These are phyloP conservation scores for Pseudogymnoascus sp. DNA, from an alignment of 2,329 filamentous ascomycete genomes.

Conservation along the genomic window DNA sequence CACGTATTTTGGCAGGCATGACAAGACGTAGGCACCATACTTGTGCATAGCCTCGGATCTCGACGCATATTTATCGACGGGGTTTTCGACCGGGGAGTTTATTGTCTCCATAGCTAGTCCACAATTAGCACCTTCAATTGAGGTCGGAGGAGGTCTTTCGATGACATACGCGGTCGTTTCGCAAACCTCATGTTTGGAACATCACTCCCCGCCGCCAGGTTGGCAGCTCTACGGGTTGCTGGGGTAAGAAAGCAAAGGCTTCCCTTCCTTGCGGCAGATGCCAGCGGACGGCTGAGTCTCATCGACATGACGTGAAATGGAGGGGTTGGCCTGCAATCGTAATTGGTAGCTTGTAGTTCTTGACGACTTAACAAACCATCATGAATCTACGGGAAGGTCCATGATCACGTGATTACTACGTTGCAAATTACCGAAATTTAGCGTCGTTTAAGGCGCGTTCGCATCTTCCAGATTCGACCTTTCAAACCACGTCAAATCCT, in stretches of 20 bases:
- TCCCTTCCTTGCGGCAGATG: slow-evolving; percentile 13
- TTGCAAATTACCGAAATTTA: slow-evolving; percentile 13
- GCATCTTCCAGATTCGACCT: slow-evolving; percentile 13
- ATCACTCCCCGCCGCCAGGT: slow-evolving; percentile 7
- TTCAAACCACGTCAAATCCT: slow-evolving; percentile 12
- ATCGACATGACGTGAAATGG: slow-evolving; percentile 13
- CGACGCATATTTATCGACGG: slow-evolving; percentile 83
- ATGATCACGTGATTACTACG: neutral
- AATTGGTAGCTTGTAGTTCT: slow-evolving; percentile 11
- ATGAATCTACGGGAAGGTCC: neutral
- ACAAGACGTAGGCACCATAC: slow-evolving; percentile 95
- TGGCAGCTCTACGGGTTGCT: slow-evolving; percentile 7
- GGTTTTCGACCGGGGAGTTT: slow-evolving; percentile 77
- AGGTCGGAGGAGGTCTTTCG: neutral
- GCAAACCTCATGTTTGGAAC: slow-evolving; percentile 17
- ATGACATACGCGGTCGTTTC: slow-evolving; percentile 40
- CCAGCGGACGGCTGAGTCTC: slow-evolving; percentile 14
- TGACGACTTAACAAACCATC: slow-evolving; percentile 6
- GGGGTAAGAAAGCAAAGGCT: slow-evolving; percentile 11
- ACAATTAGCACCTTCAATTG: slow-evolving; percentile 19
- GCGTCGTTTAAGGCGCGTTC: slow-evolving; percentile 13
- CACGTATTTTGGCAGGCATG: slow-evolving; percentile 92
- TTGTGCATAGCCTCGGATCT: slow-evolving; percentile 84
- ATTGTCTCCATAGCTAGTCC: slow-evolving; percentile 52
- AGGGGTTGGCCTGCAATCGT: slow-evolving; percentile 13